Evolutionary conservation across 2,329 filamentous ascomycete genomes (phyloP).

Genomic region (Paecilomyces formosus): DNA sequence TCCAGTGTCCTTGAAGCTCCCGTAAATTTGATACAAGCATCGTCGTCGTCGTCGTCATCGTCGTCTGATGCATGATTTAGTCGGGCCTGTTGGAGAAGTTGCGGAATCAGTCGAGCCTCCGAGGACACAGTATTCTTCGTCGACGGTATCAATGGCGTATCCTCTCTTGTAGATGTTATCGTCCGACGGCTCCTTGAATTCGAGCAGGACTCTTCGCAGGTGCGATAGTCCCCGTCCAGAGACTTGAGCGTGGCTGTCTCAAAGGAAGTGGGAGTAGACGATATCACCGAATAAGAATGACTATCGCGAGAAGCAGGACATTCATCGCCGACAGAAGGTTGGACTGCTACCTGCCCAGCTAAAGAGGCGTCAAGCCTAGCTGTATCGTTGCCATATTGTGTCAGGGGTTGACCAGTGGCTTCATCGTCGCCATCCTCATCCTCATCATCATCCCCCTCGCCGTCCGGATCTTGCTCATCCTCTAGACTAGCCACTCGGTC

Average conservation of each 20-base stretch:
- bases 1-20: neutral
- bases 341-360: neutral
- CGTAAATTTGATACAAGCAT: neutral
- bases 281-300: neutral
- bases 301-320: neutral
- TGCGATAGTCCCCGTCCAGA: neutral
- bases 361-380: neutral
- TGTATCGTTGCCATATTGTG: neutral
- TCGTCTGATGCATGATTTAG: neutral
- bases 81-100: neutral
- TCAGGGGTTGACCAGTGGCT: neutral
- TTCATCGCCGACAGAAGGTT: neutral
- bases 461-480: neutral
- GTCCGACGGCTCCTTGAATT: neutral
- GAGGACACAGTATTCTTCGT: neutral
- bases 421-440: too few relatives aligned
- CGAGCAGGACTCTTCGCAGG: neutral
- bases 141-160: neutral
- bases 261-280: neutral
- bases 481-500: slow-evolving; percentile 15
- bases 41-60: neutral
- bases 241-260: neutral
- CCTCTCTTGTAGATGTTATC: neutral
- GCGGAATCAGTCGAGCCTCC: neutral
- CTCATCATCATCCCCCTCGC: neutral